These are phyloP conservation scores for Peltaster fructicola DNA, from an alignment of 2,329 filamentous ascomycete species.

Conservation along the genomic window DNA sequence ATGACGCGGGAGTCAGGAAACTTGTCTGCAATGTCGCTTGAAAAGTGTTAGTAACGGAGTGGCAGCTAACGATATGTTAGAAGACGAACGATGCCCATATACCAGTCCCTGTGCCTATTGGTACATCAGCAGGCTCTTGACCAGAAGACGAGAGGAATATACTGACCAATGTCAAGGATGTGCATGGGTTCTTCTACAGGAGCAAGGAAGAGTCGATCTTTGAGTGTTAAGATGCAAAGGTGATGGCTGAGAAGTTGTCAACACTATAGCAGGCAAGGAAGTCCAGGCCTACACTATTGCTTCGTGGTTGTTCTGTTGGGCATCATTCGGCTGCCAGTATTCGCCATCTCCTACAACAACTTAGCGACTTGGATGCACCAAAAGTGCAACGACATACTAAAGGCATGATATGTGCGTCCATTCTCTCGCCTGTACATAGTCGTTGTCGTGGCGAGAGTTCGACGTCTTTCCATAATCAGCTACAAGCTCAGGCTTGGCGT, in stretches of 20 bases:
- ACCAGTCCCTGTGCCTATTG: conserved; percentile 32
- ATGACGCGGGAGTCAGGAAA: conserved; percentile 18
- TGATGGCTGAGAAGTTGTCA: conserved; percentile 19
- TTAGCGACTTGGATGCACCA: no score
- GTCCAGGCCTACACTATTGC: conserved; percentile 10
- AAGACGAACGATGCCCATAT: conserved; percentile 17
- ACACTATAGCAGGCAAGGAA: no score
- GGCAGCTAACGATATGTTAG: no score
- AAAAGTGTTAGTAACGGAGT: conserved; percentile 29
- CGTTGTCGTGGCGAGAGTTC: conserved; percentile 22
- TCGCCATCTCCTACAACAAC: conserved; percentile 12
- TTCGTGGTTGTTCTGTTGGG: conserved; percentile 15
- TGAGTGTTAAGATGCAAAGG: conserved; percentile 21
- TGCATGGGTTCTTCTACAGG: conserved; percentile 13
- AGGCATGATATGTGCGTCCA: conserved; percentile 20
- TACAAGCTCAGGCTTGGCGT: conserved; percentile 4
- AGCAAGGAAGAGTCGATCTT: conserved; percentile 15
- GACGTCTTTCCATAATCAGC: no score
- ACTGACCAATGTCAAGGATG: conserved; percentile 27
- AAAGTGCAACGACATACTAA: no score
- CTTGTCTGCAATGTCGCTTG: conserved; percentile 19
- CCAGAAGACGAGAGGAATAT: no score
- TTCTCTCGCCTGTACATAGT: conserved; percentile 22
- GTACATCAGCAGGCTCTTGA: no score
- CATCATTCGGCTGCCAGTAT: conserved; percentile 22